Base-by-base conservation (phyloP, 371 early-diverging fungal species). In the Umbelopsis sp. region DNA sequence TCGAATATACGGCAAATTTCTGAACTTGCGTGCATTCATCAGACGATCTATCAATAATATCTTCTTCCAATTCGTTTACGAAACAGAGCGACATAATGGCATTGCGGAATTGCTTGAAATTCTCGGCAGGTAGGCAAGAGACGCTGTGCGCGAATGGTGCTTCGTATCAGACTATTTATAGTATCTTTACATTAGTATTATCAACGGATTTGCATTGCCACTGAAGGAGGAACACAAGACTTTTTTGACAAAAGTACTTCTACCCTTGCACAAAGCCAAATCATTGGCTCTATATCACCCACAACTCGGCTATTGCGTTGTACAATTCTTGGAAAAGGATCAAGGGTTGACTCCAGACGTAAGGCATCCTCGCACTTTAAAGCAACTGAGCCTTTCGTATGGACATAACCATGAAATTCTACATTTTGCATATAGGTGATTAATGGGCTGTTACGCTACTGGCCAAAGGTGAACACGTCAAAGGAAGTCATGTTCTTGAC, bases 401-500 rank as follows among this genome's bases (percentile, higher is more conserved):
- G 48, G 11, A 20, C 38, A 1, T 24, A 12, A n/a, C n/a, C 5
- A 37, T 20, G 24, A 38, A 29, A 16, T n/a, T 32, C 25, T 50
- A 32, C 18, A 32, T 18, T 25, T 41, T 41, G 41, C 0, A 4
- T 25, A 32, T 65, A 94, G 93, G 94, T 97, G 16, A 86, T 97
- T 38, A 79, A 79, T 57, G 95, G 96, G 9, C 78, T 98, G 46
- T 81, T 98, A 69, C 88, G 96, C 20, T 97, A 89, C 78, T 98
- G 99, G 99, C 99, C 99, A 52, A 98, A 98, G 78, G 95, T 96
- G 62, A 98, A 97, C 84, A 94, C 94, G 68, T 95, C 97, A 4
- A 98, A 98, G 76, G 99, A 97, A 78, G 96, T 97, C 69, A 97
- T 98, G 98, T 97, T 95, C 76, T 81, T 98, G 75, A 96, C 94